These are phyloP conservation scores for Fusarium gaditjirri DNA, from an alignment of 2,329 filamentous ascomycete genomes.

Conservation along the genomic window DNA sequence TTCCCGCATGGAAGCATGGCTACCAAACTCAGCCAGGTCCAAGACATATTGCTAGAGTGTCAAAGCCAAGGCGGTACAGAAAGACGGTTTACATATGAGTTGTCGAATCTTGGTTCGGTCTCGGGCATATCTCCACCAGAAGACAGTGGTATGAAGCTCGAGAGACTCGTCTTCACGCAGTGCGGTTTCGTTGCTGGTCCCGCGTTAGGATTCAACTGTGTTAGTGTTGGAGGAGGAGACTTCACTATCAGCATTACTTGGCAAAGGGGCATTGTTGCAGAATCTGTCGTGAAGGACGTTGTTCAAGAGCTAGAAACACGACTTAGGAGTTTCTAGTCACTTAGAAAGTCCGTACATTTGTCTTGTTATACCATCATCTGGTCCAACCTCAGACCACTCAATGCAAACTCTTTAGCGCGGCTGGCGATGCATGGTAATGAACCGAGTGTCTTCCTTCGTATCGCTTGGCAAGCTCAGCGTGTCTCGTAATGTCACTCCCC, in stretches of 20 bases:
- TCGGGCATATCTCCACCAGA: not conserved
- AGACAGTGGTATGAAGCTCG: not conserved
- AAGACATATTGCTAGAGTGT: not conserved
- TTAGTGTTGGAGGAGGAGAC: not conserved
- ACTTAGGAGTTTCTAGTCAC: not conserved
- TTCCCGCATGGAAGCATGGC: constrained; percentile 16
- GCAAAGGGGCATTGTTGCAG: constrained; percentile 4
- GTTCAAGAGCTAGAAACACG: not conserved
- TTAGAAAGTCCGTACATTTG: rapidly evolving
- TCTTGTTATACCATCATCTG: rapidly evolving
- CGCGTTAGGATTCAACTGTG: constrained; percentile 20
- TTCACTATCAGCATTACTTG: constrained; percentile 16
- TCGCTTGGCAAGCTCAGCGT: rapidly evolving
- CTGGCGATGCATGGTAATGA: rapidly evolving
- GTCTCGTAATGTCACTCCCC: rapidly evolving
- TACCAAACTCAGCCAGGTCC: not conserved
- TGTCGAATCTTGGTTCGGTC: constrained; percentile 17
- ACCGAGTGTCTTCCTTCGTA: rapidly evolving
- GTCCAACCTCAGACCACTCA: rapidly evolving
- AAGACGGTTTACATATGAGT: constrained; percentile 10
- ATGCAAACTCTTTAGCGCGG: rapidly evolving
- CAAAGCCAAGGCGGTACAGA: not conserved
- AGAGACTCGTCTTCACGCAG: constrained; percentile 14
- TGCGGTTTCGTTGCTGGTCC: constrained; percentile 17
- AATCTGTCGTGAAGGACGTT: not conserved